Percentiles rank a stretch among this genome's conserved stretches.
These are phyloP conservation scores for Macadamia tetraphylla DNA, from an alignment of 164 flowering plant species.

Conservation along the genomic window DNA sequence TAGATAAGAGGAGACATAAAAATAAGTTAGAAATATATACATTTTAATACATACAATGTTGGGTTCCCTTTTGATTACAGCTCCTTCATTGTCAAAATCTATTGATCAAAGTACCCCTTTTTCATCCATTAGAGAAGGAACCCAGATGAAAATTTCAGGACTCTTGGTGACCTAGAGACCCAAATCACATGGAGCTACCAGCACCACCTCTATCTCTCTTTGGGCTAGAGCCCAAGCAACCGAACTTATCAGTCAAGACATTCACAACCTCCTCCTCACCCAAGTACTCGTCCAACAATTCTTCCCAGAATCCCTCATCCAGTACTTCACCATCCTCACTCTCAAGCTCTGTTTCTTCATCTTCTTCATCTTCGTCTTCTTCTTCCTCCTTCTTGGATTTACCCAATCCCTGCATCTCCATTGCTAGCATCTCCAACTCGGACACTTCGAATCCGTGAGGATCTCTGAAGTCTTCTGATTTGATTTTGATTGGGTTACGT, in stretches of 20 bases:
- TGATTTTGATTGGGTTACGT: conserved; percentile 15
- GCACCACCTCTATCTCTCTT: conserved; percentile 6
- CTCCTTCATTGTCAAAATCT: too few species aligned
- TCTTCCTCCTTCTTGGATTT: conserved; percentile 12
- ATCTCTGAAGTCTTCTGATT: conserved; percentile 23
- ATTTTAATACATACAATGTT: too few species aligned
- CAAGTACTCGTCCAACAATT: conserved; percentile 36
- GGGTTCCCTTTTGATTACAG: background rate
- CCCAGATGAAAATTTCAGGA: too few species aligned
- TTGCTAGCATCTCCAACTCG: conserved; percentile 39
- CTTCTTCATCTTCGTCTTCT: conserved; percentile 9
- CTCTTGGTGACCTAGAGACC: too few species aligned
- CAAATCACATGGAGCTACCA: too few species aligned
- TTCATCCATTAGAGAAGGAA: too few species aligned
- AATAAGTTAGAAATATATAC: too few species aligned
- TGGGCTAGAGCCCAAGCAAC: conserved; percentile 52
- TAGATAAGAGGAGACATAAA: too few species aligned
- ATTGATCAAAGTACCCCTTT: too few species aligned
- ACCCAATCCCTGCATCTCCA: conserved; percentile 39
- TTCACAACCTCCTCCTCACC: conserved; percentile 42
- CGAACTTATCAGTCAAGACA: conserved; percentile 39
- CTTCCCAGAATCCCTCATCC: conserved; percentile 54
- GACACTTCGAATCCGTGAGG: conserved; percentile 25
- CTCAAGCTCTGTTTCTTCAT: conserved; percentile 13
- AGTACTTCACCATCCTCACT: conserved; percentile 14